Evolutionary conservation across 192 early-diverging fungal genomes (phyloP).

Genomic region (Coemansia umbellata): DNA sequence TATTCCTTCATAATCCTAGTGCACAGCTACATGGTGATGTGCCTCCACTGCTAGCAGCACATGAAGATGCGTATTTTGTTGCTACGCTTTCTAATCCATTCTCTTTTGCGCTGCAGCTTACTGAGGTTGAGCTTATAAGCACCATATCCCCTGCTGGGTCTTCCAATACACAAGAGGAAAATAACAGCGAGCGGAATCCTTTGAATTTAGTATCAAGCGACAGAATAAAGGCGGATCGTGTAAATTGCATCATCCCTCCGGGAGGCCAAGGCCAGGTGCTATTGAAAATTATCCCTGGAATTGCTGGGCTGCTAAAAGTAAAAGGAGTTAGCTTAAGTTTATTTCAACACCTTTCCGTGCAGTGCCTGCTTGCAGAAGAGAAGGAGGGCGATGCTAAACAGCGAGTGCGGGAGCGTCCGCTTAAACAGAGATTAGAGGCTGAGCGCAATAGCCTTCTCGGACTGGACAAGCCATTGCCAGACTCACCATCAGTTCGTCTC

Average conservation of each 20-base stretch:
- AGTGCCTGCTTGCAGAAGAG: constrained; percentile 28
- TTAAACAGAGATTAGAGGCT: constrained; percentile 27
- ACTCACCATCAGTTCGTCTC: constrained; percentile 6
- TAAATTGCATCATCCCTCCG: constrained; percentile 20
- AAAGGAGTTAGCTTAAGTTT: constrained; percentile 17
- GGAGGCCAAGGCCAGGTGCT: constrained; percentile 19
- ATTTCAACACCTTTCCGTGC: constrained; percentile 27
- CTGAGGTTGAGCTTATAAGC: constrained; percentile 10
- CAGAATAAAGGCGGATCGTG: background rate
- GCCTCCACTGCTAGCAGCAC: constrained; percentile 21
- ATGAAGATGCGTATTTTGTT: constrained; percentile 28
- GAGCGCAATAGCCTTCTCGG: constrained; percentile 30
- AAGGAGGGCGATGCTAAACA: constrained; percentile 9
- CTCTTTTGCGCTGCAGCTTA: constrained; percentile 38
- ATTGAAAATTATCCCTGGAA: constrained; percentile 15
- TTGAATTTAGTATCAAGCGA: background rate
- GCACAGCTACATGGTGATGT: constrained; percentile 19
- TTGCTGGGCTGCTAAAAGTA: constrained; percentile 18
- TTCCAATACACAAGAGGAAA: too few species aligned
- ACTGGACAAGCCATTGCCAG: background rate
- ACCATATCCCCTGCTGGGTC: background rate
- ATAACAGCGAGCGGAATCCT: too few species aligned
- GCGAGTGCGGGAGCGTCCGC: constrained; percentile 14
- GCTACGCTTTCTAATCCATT: constrained; percentile 45
- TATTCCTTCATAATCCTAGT: constrained; percentile 50